A percentile compares a stretch with the other conserved stretches of the same genome.
Evolutionary conservation across 345 rosid species (phyloP).

Genomic region (Eucalyptus brandiana): DNA sequence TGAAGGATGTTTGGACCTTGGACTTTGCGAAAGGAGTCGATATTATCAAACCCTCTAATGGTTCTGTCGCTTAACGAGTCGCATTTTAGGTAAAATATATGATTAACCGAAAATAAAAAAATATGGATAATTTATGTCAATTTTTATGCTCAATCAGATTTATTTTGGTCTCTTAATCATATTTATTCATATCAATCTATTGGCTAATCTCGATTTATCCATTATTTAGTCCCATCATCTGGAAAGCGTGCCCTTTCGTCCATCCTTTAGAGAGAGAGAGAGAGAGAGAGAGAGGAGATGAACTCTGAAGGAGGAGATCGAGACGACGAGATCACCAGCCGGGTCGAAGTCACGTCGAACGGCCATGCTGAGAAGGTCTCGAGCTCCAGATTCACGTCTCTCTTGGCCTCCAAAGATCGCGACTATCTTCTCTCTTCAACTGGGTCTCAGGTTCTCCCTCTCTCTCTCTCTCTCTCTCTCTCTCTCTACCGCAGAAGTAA

Average conservation of each 20-base stretch:
- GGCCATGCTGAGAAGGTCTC: background rate
- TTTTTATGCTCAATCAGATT: background rate
- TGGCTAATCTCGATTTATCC: background rate
- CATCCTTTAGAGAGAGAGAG: background rate
- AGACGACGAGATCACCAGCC: background rate
- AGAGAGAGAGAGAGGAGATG: background rate
- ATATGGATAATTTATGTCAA: background rate
- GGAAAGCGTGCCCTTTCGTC: background rate
- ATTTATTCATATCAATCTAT: background rate
- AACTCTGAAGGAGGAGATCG: background rate
- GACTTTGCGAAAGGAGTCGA: background rate
- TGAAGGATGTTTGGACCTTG: background rate
- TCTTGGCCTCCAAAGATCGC: conserved; percentile 34
- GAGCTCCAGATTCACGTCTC: conserved; percentile 17
- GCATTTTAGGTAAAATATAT: background rate
- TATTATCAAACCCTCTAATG: background rate
- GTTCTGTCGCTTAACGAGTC: background rate
- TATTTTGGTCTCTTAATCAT: background rate
- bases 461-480: background rate
- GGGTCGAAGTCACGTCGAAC: background rate
- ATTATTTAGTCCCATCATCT: background rate
- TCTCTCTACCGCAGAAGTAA: background rate
- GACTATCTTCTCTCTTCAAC: conserved; percentile 34
- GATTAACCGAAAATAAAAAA: background rate
- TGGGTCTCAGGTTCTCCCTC: conserved; percentile 20